Evolutionary conservation across 1,139 yeast species (phyloP).

Genomic region (Dujonia santamariae): DNA sequence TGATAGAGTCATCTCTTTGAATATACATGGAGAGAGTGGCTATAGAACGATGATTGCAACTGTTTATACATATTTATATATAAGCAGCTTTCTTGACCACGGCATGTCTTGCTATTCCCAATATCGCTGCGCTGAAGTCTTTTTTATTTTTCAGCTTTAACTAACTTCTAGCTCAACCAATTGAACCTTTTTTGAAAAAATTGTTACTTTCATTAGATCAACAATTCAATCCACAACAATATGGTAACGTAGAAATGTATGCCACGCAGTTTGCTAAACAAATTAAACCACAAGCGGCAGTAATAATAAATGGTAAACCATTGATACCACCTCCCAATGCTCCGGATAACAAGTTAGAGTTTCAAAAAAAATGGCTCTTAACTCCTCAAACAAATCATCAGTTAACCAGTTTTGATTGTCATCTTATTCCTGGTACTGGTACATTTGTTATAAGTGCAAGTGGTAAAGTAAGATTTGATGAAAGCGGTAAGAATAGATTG

Average conservation of each 20-base stretch:
- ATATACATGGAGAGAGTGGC: too few relatives aligned
- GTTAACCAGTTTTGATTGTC: slow-evolving; percentile 61
- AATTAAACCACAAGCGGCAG: slow-evolving; percentile 43
- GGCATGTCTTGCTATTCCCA: too few relatives aligned
- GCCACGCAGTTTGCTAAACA: slow-evolving; percentile 51
- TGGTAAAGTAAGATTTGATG: slow-evolving; percentile 72
- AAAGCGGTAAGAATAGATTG: slow-evolving; percentile 60
- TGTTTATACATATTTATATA: too few relatives aligned
- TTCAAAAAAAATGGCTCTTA: slow-evolving; percentile 63
- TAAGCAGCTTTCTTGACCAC: too few relatives aligned
- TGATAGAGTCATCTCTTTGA: too few relatives aligned
- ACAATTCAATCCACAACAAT: slow-evolving; percentile 26
- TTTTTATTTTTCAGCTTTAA: neutral
- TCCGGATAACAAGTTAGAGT: slow-evolving; percentile 49
- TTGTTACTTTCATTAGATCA: slow-evolving; percentile 37
- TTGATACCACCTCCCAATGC: slow-evolving; percentile 32
- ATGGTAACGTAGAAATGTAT: slow-evolving; percentile 43
- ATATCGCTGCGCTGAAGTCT: too few relatives aligned
- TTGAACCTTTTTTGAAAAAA: slow-evolving; percentile 44
- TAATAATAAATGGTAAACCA: slow-evolving; percentile 67
- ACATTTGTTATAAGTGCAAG: slow-evolving; percentile 52
- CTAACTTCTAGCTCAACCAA: slow-evolving; percentile 33
- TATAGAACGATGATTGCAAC: too few relatives aligned
- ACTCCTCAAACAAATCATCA: slow-evolving; percentile 64
- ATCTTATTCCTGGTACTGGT: slow-evolving; percentile 68